A percentile compares a stretch with the other conserved stretches of the same genome.
These are phyloP conservation scores for Kurtzmaniella cleridarum DNA, from an alignment of 805 yeast species.

Conservation along the genomic window DNA sequence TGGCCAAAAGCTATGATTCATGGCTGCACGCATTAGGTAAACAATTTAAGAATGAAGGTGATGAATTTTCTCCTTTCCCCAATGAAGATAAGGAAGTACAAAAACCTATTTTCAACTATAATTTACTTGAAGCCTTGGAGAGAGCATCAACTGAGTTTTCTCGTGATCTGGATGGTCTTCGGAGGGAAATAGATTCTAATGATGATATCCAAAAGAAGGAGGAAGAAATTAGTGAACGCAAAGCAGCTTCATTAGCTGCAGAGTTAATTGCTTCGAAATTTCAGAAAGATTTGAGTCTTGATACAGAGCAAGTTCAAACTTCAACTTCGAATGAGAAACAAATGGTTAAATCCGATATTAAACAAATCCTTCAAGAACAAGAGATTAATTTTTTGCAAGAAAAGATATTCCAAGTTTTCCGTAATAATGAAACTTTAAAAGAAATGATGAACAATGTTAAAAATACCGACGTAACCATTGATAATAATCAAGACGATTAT, in stretches of 20 bases:
- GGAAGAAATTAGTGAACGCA: not conserved
- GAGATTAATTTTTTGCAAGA: constrained; percentile 25
- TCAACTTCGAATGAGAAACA: not conserved
- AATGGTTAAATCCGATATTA: not conserved
- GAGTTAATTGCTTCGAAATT: no score
- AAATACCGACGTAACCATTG: constrained; percentile 5
- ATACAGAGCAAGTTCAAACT: no score
- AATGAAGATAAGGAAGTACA: constrained; percentile 11
- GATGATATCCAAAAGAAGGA: not conserved
- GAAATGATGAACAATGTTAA: not conserved
- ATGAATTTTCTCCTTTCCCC: constrained; percentile 26
- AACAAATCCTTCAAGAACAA: constrained; percentile 15
- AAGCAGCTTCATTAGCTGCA: not conserved
- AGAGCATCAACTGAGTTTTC: constrained; percentile 17
- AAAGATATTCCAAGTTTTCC: constrained; percentile 17
- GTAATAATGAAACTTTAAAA: constrained; percentile 3
- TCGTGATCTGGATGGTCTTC: constrained; percentile 1
- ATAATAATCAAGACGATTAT: constrained; percentile 30
- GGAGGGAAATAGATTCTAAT: not conserved
- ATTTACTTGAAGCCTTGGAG: constrained; percentile 26
- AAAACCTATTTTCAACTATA: constrained; percentile 21
- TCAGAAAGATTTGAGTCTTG: no score
- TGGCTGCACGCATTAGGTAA: constrained; percentile 32
- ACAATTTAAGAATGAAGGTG: constrained; percentile 20
- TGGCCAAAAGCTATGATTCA: constrained; percentile 30